phyloP scores from a whole-genome alignment of 352 stramenopile genomes.

The Globisporangium cystogenes region DNA sequence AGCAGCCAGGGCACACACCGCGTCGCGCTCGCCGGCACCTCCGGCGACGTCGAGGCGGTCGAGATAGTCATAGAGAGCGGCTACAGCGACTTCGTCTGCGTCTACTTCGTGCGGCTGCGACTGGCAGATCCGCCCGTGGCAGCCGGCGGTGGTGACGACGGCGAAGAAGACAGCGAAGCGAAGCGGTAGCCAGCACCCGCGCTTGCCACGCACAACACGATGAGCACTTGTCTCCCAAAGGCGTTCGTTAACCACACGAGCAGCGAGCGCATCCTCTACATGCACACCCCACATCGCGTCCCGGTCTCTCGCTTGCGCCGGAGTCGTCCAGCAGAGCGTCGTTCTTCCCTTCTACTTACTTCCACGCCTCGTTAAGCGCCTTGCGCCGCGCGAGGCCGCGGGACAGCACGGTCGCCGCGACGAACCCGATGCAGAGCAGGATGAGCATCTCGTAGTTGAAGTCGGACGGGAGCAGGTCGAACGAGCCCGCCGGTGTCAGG shows the following conservation, averaged over 20 bases:
- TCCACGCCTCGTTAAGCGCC: slow-evolving; percentile 76
- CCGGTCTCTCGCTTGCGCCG: background rate
- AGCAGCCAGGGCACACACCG: slow-evolving; percentile 49
- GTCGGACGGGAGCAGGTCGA: slow-evolving; percentile 94
- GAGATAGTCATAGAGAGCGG: slow-evolving; percentile 67
- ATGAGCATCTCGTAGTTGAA: slow-evolving; percentile 95
- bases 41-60: slow-evolving; percentile 31
- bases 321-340: background rate
- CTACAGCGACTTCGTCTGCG: slow-evolving; percentile 59
- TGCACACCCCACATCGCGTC: slow-evolving; percentile 1
- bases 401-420: slow-evolving; percentile 66
- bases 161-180: slow-evolving; percentile 1
- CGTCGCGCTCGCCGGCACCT: slow-evolving; percentile 22
- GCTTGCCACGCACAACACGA: background rate
- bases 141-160: background rate
- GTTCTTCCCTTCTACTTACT: slow-evolving; percentile 26
- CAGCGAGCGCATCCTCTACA: slow-evolving; percentile 5
- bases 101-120: slow-evolving; percentile 44
- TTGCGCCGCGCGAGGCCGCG: slow-evolving; percentile 68
- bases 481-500: slow-evolving; percentile 91
- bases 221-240: background rate
- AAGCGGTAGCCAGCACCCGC: slow-evolving; percentile 1
- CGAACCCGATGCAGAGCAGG: slow-evolving; percentile 85
- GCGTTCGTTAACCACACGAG: background rate
- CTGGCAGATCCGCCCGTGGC: slow-evolving; percentile 21